Conservation (phyloP, 768 basidiomycete genomes). For the Tylopilus vinaceipallidus region DNA sequence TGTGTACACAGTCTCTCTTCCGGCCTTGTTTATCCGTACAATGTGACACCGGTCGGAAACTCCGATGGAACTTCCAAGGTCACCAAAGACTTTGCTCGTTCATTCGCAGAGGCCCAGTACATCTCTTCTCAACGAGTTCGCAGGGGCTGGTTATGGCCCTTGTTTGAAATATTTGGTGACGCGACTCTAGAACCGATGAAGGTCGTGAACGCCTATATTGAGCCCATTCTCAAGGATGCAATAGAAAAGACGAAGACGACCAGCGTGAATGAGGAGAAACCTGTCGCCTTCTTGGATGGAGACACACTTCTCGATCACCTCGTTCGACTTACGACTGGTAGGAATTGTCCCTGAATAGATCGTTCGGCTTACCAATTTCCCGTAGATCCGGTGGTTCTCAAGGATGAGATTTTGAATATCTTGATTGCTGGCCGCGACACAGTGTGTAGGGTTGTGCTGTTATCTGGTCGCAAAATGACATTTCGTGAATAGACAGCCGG, state of each 20-base stretch:
- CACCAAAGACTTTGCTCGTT: constrained; percentile 45
- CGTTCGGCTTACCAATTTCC: constrained; percentile 1
- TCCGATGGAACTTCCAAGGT: constrained; percentile 26
- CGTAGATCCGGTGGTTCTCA: constrained; percentile 28
- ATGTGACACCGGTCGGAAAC: constrained; percentile 24
- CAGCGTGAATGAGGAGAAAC: constrained; percentile 18
- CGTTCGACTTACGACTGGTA: constrained; percentile 47
- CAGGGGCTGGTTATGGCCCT: constrained; percentile 51
- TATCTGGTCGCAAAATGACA: not conserved
- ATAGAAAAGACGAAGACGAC: constrained; percentile 39
- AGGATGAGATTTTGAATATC: constrained; percentile 35
- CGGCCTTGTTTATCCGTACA: constrained; percentile 52
- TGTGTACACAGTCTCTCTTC: constrained; percentile 53
- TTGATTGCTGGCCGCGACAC: constrained; percentile 34
- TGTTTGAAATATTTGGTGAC: constrained; percentile 50
- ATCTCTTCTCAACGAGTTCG: constrained; percentile 42
- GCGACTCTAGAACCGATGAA: constrained; percentile 48
- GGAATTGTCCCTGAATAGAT: constrained; percentile 16
- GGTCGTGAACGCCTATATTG: constrained; percentile 49
- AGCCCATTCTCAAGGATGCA: constrained; percentile 45
- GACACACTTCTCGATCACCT: constrained; percentile 57
- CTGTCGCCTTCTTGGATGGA: constrained; percentile 36
- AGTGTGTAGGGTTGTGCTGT: constrained; percentile 5
- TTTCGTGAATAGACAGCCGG: constrained; percentile 37
- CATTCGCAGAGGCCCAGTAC: constrained; percentile 49